phyloP scores from a whole-genome alignment of 257 asterid genomes.

The Marsdenia floribunda region DNA sequence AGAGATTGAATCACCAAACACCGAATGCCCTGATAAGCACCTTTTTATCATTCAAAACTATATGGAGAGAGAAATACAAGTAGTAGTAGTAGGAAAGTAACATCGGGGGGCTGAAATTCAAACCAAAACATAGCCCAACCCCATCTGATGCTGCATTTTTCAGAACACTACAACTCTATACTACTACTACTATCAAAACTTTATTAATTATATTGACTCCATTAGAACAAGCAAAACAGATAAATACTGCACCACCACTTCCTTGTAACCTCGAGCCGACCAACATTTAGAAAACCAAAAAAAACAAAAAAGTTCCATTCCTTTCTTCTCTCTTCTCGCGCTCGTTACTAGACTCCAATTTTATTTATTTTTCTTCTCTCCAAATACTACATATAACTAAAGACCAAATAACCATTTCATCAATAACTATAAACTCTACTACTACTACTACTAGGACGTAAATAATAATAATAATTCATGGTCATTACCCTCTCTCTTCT shows the following conservation, averaged over 20 bases:
- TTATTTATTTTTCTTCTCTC: background rate
- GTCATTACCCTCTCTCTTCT: background rate
- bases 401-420: background rate
- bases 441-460: too few species aligned
- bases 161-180: background rate
- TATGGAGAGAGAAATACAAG: too few species aligned
- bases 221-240: conserved; percentile 16
- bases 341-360: background rate
- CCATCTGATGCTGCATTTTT: background rate
- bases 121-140: conserved; percentile 42
- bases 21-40: too few species aligned
- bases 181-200: background rate
- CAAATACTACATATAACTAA: background rate
- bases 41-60: too few species aligned
- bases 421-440: background rate
- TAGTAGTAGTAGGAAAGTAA: too few species aligned
- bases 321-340: background rate
- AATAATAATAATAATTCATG: too few species aligned
- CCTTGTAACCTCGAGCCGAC: conserved; percentile 29
- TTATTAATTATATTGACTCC: conserved; percentile 7
- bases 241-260: conserved; percentile 28
- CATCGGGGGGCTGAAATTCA: conserved; percentile 16
- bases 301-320: conserved; percentile 13
- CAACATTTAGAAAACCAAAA: conserved; percentile 4
- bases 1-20: background rate